Conservation (phyloP, 2,329 filamentous ascomycete genomes). For the Stagonosporopsis chrysanthemi region DNA sequence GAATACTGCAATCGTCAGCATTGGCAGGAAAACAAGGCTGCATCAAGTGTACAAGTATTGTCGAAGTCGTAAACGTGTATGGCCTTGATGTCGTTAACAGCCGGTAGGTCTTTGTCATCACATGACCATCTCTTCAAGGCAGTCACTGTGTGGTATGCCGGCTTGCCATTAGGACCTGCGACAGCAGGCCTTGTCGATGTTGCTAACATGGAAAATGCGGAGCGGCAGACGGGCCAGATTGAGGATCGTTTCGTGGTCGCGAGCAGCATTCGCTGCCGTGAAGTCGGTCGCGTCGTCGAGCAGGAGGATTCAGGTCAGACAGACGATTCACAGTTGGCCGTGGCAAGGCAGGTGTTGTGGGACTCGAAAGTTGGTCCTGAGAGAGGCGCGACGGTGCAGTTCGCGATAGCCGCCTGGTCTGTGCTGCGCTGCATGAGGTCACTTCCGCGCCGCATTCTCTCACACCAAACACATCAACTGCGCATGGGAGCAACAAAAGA, state of each 20-base stretch:
- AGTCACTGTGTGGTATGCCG: constrained; percentile 67
- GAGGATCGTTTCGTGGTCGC: constrained; percentile 29
- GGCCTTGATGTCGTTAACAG: constrained; percentile 72
- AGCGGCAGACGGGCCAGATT: constrained; percentile 26
- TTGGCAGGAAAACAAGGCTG: constrained; percentile 6
- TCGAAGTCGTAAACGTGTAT: constrained; percentile 98
- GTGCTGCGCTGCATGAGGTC: constrained; percentile 24
- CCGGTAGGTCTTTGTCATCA: constrained; percentile 75
- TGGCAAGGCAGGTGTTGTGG: constrained; percentile 5
- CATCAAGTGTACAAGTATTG: constrained; percentile 75
- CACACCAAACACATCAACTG: constrained; percentile 21
- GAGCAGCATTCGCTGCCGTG: constrained; percentile 34
- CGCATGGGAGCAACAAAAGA: constrained; percentile 38
- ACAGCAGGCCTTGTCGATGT: constrained; percentile 41
- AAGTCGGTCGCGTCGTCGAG: neutral
- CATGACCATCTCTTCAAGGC: constrained; percentile 86
- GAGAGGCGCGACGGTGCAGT: constrained; percentile 19
- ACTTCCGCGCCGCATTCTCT: constrained; percentile 22
- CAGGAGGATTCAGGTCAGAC: neutral
- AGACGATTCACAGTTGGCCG: neutral
- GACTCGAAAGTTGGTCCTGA: constrained; percentile 2
- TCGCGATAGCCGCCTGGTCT: constrained; percentile 4
- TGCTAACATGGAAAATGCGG: constrained; percentile 42
- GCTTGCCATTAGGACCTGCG: constrained; percentile 38
- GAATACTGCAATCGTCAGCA: constrained; percentile 69